Percentiles rank a stretch among this genome's conserved stretches.
These are phyloP conservation scores for Ambispora gerdemannii DNA, from an alignment of 192 early-diverging fungal genomes.

Conservation along the genomic window DNA sequence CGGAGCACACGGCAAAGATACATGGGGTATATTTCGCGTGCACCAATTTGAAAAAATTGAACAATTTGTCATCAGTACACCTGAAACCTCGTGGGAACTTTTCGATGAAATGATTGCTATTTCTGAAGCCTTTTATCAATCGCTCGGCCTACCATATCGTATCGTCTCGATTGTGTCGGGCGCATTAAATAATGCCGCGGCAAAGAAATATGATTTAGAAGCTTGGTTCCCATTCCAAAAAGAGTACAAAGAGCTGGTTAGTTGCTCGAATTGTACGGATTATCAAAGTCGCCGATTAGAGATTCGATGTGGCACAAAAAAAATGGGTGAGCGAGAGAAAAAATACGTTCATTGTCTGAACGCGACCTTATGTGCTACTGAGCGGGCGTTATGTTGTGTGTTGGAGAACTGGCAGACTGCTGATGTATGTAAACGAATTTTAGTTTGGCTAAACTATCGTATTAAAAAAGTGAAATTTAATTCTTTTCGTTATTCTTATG, in stretches of 20 bases:
- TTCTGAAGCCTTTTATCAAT: conserved; percentile 94
- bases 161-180: conserved; percentile 95
- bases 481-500: too few relatives aligned
- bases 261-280: conserved; percentile 99
- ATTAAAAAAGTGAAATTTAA: too few relatives aligned
- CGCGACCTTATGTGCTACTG: conserved; percentile 94
- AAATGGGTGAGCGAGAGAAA: conserved; percentile 91
- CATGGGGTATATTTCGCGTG: conserved; percentile 98
- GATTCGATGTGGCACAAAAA: conserved; percentile 96
- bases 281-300: conserved; percentile 94
- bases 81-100: conserved; percentile 98
- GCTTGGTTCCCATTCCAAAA: conserved; percentile 99
- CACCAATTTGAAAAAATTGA: conserved; percentile 99
- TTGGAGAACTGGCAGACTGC: conserved; percentile 95
- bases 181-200: conserved; percentile 97
- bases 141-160: conserved; percentile 91
- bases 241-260: conserved; percentile 97
- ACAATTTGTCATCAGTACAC: conserved; percentile 95
- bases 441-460: too few relatives aligned
- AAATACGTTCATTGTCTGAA: conserved; percentile 97
- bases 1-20: conserved; percentile 94
- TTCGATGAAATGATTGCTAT: conserved; percentile 91
- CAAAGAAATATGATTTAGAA: conserved; percentile 99
- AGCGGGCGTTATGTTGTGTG: conserved; percentile 90
- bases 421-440: conserved; percentile 36